Conservation (phyloP, 164 flowering plant species). For the Piper betle region DNA sequence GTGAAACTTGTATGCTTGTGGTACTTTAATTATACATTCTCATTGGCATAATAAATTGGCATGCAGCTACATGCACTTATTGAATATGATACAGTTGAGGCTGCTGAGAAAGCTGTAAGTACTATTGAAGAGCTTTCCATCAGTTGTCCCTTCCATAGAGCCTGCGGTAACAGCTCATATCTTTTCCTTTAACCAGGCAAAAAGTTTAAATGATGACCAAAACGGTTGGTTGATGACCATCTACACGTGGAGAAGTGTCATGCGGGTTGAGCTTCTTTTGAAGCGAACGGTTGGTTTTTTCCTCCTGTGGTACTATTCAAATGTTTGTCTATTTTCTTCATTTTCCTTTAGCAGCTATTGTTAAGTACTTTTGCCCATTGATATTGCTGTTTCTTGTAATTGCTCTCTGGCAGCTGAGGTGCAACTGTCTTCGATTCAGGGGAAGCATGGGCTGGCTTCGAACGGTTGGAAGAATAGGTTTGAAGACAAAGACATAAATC, state of each 20-base stretch:
- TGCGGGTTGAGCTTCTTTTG: slow-evolving; percentile 65
- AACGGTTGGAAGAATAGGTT: slow-evolving; percentile 30
- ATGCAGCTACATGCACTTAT: slow-evolving; percentile 50
- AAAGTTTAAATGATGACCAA: slow-evolving; percentile 52
- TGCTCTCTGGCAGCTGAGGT: neutral
- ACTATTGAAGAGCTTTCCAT: slow-evolving; percentile 1
- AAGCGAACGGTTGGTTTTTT: slow-evolving; percentile 34
- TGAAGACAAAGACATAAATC: slow-evolving; percentile 27
- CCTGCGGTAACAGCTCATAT: neutral
- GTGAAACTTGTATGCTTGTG: neutral
- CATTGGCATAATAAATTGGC: neutral
- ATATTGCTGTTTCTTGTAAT: neutral
- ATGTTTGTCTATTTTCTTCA: neutral
- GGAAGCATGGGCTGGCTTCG: slow-evolving; percentile 29
- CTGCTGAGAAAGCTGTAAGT: slow-evolving; percentile 93
- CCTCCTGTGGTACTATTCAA: neutral
- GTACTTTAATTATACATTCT: neutral
- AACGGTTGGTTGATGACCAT: too few relatives aligned
- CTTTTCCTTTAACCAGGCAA: slow-evolving; percentile 27
- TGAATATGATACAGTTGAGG: slow-evolving; percentile 74
- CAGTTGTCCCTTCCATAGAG: neutral
- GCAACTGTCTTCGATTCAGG: slow-evolving; percentile 17
- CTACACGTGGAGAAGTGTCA: slow-evolving; percentile 92
- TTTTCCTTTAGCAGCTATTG: too few relatives aligned
- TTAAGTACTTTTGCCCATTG: neutral